A percentile compares a stretch with the other conserved stretches of the same genome.
Conservation (phyloP, 192 early-diverging fungal genomes). For the Backusella liffmaniae region DNA sequence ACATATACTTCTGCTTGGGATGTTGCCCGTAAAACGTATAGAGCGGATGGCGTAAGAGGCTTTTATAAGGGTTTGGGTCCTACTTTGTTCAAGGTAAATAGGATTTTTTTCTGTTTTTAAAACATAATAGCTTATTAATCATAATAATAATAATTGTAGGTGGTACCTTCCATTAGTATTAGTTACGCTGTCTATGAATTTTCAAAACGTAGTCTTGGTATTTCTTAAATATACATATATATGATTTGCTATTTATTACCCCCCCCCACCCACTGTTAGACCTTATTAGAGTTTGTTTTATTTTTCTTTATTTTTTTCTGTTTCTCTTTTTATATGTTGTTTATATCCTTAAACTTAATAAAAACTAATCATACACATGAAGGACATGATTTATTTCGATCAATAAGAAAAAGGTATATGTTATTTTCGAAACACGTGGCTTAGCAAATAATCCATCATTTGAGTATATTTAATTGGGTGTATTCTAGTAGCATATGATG, state of each 20-base stretch:
- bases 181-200: constrained; percentile 72
- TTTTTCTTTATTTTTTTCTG: background rate
- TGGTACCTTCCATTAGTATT: constrained; percentile 71
- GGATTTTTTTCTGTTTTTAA: background rate
- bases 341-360: background rate
- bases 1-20: constrained; percentile 63
- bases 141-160: constrained; percentile 29
- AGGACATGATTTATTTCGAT: background rate
- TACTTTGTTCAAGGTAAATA: constrained; percentile 63
- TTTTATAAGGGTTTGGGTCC: constrained; percentile 77
- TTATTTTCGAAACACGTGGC: no score
- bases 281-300: background rate
- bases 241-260: background rate
- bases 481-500: no score
- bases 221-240: constrained; percentile 35
- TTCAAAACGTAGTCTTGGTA: constrained; percentile 44
- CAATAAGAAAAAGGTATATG: background rate
- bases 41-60: constrained; percentile 56
- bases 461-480: no score
- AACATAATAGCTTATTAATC: background rate
- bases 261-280: background rate
- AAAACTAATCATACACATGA: constrained; percentile 1
- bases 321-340: background rate
- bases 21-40: constrained; percentile 60
- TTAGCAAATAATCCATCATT: no score